Evolutionary conservation across 31 red algal genomes (phyloP), one percentile per base, ranked within the genome.

Genomic region (Endocladia muricata): DNA sequence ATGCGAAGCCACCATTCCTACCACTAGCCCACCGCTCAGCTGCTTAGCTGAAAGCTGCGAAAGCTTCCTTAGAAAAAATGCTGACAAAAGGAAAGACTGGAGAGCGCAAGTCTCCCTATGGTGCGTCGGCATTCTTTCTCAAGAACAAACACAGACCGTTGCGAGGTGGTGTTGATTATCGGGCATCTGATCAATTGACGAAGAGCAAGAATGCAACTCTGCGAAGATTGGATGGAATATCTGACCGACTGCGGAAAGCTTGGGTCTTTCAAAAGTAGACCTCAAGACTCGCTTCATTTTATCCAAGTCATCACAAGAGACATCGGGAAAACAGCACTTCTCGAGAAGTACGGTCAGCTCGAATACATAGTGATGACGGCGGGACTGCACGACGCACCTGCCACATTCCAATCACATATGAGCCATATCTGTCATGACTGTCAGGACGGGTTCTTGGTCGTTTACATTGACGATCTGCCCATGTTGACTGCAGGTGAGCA

Each of bases 401-500:
- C 61, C 0, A 67, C 26, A 8, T 67, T 67, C 33, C 0, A 67
- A 0, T 36, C 0, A 7, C 28, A 36, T n/a, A 72, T 51, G 68
- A 51, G 51, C 35, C 29, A 13, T 13, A 72, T 48, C 3, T 72
- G 1, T 42, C 41, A 72, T 42, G 68, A 72, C 35, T 72, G 68
- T 42, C 43, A 0, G 0, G 41, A 51, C 31, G 19, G 22, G 21
- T 51, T 31, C 34, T 8, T 72, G 0, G 37, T 21, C 4, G 68
- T 72, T 43, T 72, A 22, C 35, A 44, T 52, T 0, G 35, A 72
- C 41, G 68, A 72, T 49, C 25, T 72, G 0, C 40, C 51, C 0
- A 49, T 72, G n/a, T 72, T 72, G 40, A 72, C n/a, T n/a, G n/a
- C n/a, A n/a, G n/a, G 23, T 21, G 41, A 72, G 34, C 0, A 72